Base-by-base conservation (phyloP, 257 asterid genomes). In the Avicennia marina region DNA sequence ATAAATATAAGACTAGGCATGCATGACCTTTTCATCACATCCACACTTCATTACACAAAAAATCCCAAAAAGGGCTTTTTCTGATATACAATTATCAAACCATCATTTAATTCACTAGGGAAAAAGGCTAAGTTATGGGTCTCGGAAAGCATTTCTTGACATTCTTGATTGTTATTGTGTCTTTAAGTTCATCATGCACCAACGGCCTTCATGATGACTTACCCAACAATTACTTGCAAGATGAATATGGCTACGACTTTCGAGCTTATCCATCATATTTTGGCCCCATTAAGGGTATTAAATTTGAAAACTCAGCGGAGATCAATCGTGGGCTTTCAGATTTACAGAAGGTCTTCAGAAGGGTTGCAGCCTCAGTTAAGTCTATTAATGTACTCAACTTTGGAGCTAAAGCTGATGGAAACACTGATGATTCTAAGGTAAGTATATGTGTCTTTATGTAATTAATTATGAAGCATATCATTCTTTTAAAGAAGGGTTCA, bases 321-420 rank as follows among this genome's bases (percentile, higher is more conserved):
- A 2, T 5, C 2, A 12, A 11, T 11, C 3, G 2, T 36, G 41
- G 41, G 0, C 13, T 36, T 36, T 12, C 13, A 5, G 41, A 36
- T 11, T 4, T 36, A 12, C 6, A 5, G 41, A 36, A 1, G 13
- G 34, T 29, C 34, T 29, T 29, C 4, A 4, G 4, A 8, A 29
- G 34, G 34, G 34, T 8, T 29, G 0, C 34, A 4, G 8, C 34
- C 7, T 47, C 77, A 0, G 54, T 31, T n/a, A 31, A 34, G 56
- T 72, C 78, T 2, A 42, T 80, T 19, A 69, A 45, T 62, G 88
- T 83, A 15, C 77, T 59, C 22, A 56, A 16, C 36, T 75, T 58
- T 52, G 93, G 93, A 62, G 93, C 93, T 58, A 73, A 66, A 67
- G 93, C 83, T 25, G 88, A 83, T 61, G 93, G 93, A 59, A 67